Evolutionary conservation across 148 eudicot genomes (phyloP), one percentile per base, ranked within the genome.

Genomic region (Chenopodium berlandieri): DNA sequence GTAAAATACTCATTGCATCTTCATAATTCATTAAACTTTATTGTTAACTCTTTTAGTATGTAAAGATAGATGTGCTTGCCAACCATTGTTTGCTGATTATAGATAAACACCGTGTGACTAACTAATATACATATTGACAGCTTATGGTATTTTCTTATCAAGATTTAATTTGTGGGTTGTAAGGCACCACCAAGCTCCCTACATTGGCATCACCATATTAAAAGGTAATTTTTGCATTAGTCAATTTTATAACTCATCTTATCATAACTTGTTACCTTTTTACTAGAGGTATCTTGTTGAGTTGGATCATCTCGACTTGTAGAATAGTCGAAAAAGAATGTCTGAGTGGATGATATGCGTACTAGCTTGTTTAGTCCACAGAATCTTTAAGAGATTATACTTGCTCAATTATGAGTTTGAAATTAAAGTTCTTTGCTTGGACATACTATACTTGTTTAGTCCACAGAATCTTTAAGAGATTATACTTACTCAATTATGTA

Each of bases 1-100:
- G 81, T 79, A 79, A 79, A 70, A 70, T 70, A 70, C 75, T 71
- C 25, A 70, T 79, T 69, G 81, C 75, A 50, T 79, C 73, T 70
- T 79, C 67, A 27, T 71, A 47, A 69, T 22, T 37, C 79, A 31
- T 62, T 3, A 76, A 34, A 13, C 30, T 65, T 77, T 64, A 63
- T 62, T 64, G 27, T 23, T n/a, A 10, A 79, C 67, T 13, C 74
- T 31, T 70, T 12, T 70, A 54, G 46, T 31, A 34, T 31, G 30
- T 73, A 54, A 20, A 34, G 63, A 74, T 16, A 79, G 50, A 62
- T 77, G 79, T 80, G 82, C 71, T 44, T 80, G 67, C 82, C 82
- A 80, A 73, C 82, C 77, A 73, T 17, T 44, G 62, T 73, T 56
- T 80, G 77, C 78, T 73, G 27, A 73, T 73, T 80, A 56, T 71